These are phyloP conservation scores for Salix suchowensis DNA, from an alignment of 345 rosid species.

Conservation along the genomic window DNA sequence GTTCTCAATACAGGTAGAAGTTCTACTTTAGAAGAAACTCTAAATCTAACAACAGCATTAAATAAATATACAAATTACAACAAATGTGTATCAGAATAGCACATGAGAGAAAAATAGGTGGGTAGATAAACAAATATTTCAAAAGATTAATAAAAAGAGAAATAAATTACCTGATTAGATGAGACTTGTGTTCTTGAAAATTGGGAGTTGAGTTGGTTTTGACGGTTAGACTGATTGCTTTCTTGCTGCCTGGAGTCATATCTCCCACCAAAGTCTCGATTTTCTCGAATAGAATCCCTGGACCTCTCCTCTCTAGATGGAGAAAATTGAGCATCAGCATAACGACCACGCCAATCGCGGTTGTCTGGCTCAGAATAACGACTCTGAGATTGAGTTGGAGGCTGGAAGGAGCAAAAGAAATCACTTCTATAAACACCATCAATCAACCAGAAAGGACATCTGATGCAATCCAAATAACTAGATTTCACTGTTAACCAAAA, in stretches of 20 bases:
- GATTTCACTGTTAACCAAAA: background rate
- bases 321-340: conserved; percentile 55
- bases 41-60: background rate
- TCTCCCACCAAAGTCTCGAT: conserved; percentile 38
- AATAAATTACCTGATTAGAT: conserved; percentile 43
- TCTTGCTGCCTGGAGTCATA: conserved; percentile 48
- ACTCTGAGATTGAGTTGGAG: conserved; percentile 41
- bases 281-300: conserved; percentile 50
- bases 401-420: conserved; percentile 30
- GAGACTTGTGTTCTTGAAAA: conserved; percentile 41
- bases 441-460: background rate
- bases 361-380: conserved; percentile 79
- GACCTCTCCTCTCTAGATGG: conserved; percentile 67
- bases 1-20: background rate
- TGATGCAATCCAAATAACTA: background rate
- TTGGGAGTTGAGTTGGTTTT: conserved; percentile 46
- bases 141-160: background rate
- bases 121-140: background rate
- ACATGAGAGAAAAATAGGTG: background rate
- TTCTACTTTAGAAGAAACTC: background rate
- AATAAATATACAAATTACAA: background rate
- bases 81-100: background rate
- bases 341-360: conserved; percentile 87
- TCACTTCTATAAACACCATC: background rate
- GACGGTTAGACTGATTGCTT: conserved; percentile 42